Evolutionary conservation across 129 eudicot species (phyloP).

Genomic region (Solidago caesia): DNA sequence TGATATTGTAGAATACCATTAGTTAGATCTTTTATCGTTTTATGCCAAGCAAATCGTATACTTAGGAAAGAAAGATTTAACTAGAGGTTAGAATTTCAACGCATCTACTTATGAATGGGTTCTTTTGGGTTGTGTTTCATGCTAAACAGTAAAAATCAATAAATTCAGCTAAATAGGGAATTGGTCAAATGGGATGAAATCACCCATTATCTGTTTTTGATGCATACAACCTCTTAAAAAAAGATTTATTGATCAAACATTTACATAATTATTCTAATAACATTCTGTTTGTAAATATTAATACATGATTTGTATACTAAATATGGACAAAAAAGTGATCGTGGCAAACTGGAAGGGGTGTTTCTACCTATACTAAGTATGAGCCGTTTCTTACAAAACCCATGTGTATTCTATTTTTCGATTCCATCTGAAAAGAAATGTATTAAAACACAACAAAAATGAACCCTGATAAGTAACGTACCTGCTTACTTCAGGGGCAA

Average conservation of each 20-base stretch:
- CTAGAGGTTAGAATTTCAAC: background rate
- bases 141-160: background rate
- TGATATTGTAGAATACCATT: no score
- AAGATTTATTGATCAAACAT: background rate
- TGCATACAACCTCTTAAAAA: background rate
- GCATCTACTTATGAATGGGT: background rate
- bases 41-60: background rate
- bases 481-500: slow-evolving; percentile 77
- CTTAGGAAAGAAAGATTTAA: background rate
- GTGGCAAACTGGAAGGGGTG: background rate
- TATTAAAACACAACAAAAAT: background rate
- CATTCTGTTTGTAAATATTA: background rate
- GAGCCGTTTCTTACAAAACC: background rate
- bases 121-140: background rate
- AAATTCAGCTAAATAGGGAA: background rate
- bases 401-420: background rate
- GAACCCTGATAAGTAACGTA: background rate
- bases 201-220: background rate
- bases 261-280: background rate
- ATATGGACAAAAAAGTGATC: background rate
- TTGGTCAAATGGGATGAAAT: background rate
- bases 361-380: background rate
- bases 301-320: background rate
- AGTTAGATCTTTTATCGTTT: background rate
- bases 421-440: background rate